Evolutionary conservation across 2,329 filamentous ascomycete genomes (phyloP).

Genomic region (Penicillium sclerotiorum): DNA sequence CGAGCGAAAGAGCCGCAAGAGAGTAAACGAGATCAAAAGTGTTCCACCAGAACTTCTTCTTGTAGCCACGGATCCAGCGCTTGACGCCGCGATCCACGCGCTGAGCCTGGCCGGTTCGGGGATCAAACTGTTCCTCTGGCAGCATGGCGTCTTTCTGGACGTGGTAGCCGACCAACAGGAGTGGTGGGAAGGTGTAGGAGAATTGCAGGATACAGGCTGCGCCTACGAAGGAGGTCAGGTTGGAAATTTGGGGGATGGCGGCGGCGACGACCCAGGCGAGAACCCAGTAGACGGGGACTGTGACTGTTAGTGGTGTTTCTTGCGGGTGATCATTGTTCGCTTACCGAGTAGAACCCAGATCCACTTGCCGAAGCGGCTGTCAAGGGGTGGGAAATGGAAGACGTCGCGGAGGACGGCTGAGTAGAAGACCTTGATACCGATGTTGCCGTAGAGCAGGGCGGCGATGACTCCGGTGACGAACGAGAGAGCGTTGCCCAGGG

Average conservation of each 20-base stretch:
- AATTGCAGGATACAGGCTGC: conserved; percentile 33
- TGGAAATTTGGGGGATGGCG: conserved; percentile 31
- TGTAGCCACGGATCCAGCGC: conserved; percentile 19
- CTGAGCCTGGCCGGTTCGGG: conserved; percentile 10
- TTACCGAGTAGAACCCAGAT: conserved; percentile 16
- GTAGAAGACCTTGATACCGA: conserved; percentile 21
- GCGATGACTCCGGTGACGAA: conserved; percentile 19
- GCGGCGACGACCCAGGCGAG: conserved; percentile 32
- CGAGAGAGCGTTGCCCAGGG: conserved; percentile 17
- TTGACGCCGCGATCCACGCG: conserved; percentile 15
- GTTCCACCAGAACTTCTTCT: conserved; percentile 16
- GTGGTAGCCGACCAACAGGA: conserved; percentile 31
- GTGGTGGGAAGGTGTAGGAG: conserved; percentile 34
- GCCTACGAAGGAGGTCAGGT: conserved; percentile 31
- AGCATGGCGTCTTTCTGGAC: conserved; percentile 31
- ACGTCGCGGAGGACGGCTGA: conserved; percentile 11
- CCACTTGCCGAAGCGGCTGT: conserved; percentile 16
- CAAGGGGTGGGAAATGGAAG: conserved; percentile 16
- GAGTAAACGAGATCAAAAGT: conserved; percentile 17
- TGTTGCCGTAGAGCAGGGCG: conserved; percentile 20
- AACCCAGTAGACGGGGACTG: conserved; percentile 29
- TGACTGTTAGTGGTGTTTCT: background rate
- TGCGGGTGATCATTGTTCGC: background rate
- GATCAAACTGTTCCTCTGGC: conserved; percentile 25
- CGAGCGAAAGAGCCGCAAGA: conserved; percentile 7